A percentile compares a stretch with the other conserved stretches of the same genome.
These are phyloP conservation scores for Euphorbia pulcherrima DNA, from an alignment of 345 rosid species.

Conservation along the genomic window DNA sequence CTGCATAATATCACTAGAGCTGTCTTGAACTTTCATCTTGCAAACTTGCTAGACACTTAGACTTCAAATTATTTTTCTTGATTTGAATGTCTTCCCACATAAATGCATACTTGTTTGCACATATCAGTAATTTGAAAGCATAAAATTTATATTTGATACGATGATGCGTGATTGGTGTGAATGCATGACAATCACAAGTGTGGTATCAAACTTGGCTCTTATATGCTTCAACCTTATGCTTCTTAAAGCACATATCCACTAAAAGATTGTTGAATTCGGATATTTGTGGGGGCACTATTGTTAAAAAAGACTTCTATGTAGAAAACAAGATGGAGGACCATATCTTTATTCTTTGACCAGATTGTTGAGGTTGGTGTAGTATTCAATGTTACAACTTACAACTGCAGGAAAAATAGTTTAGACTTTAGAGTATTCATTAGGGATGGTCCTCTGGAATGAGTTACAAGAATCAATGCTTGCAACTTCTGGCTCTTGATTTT, in stretches of 20 bases:
- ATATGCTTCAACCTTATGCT: background rate
- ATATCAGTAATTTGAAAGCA: background rate
- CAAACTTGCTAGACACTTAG: background rate
- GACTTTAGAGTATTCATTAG: background rate
- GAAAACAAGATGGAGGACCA: background rate
- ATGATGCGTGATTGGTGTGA: background rate
- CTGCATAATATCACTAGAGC: background rate
- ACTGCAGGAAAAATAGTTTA: background rate
- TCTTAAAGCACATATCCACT: background rate
- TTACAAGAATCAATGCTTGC: background rate
- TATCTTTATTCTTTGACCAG: background rate
- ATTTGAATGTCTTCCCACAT: background rate
- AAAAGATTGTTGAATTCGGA: background rate
- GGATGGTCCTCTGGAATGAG: background rate
- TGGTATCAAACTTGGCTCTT: background rate
- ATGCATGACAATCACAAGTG: background rate
- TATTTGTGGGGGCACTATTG: background rate
- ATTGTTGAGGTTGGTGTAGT: background rate
- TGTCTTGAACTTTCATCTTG: background rate
- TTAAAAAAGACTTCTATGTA: background rate
- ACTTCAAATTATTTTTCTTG: background rate
- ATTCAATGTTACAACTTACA: background rate
- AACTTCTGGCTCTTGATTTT: background rate
- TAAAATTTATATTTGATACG: background rate
- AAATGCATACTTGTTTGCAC: background rate